Evolutionary conservation across 1,284 basidiomycete genomes (phyloP), one percentile per base, ranked within the genome.

Genomic region (Microbotryum scabiosae): DNA sequence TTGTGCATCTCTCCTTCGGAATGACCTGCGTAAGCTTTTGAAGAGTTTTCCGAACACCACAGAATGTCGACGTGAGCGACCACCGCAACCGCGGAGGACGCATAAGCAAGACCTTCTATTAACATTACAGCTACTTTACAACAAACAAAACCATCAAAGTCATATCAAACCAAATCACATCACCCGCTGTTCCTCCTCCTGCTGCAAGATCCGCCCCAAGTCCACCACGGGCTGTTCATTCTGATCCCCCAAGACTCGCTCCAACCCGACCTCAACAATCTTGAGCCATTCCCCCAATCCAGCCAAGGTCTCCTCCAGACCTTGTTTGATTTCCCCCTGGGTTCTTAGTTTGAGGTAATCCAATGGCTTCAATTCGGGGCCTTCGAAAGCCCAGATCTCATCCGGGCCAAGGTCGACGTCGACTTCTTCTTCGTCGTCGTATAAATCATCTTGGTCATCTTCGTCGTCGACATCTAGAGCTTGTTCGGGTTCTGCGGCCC

Each of bases 261-360:
- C 63, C 50, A 70, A 46, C 3, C 71, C 70, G 4, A 32, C 51
- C 4, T 90, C 87, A 1, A 96, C 82, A 1, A 85, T 80, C 5
- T 83, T 81, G 57, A 97, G 76, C 90, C 90, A 96, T 66, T 82
- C 79, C 3, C 83, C 80, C 49, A 97, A 80, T 68, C 89, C 85
- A 61, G 87, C 85, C 9, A 96, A 84, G 1, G 86, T 88, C 52
- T 79, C 77, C 44, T 84, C 84, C 46, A 97, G 79, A 71, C 87
- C 85, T 1, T 78, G 75, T 67, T 88, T 86, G 0, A 87, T 85
- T 43, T 80, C 80, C 36, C 86, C 85, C 44, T 79, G 79, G 20
- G 78, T 76, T 58, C 84, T 79, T 10, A 91, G 75, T n/a, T 78
- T 73, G 8, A 75, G 74, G 62, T 89, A 84, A 72, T 92, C 85